These are phyloP conservation scores for Parietaria judaica DNA, from an alignment of 306 rosid genomes.

Conservation along the genomic window DNA sequence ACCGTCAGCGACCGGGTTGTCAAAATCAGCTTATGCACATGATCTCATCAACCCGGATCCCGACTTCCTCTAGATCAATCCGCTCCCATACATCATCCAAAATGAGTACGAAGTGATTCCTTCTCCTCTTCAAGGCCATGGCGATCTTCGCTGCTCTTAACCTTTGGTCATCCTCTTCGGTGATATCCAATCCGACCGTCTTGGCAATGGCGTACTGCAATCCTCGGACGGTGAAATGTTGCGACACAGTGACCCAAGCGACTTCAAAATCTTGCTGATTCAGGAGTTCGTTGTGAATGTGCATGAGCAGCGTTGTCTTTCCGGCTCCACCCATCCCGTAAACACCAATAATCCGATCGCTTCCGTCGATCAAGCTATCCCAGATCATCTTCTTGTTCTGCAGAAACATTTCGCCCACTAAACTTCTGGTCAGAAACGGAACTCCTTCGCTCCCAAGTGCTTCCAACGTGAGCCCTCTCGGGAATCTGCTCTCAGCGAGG, in stretches of 20 bases:
- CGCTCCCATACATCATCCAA: constrained; percentile 32
- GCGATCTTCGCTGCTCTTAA: constrained; percentile 13
- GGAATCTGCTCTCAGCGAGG: constrained; percentile 16
- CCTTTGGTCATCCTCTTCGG: constrained; percentile 10
- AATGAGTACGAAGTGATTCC: constrained; percentile 1
- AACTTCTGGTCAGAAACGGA: constrained; percentile 12
- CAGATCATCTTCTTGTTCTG: too few relatives aligned
- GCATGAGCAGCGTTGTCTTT: constrained; percentile 3
- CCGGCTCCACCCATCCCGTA: constrained; percentile 29
- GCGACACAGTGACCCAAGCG: constrained; percentile 17
- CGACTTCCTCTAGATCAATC: constrained; percentile 18
- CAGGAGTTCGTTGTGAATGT: too few relatives aligned
- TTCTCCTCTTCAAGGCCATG: constrained; percentile 4
- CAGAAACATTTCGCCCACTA: constrained; percentile 7
- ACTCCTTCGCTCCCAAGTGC: constrained; percentile 9
- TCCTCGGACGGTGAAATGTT: constrained; percentile 1
- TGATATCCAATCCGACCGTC: constrained; percentile 12
- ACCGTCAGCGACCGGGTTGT: constrained; percentile 19
- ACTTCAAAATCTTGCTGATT: too few relatives aligned
- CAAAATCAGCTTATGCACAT: constrained; percentile 21
- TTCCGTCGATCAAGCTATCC: too few relatives aligned
- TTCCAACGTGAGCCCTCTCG: constrained; percentile 1
- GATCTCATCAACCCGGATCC: constrained; percentile 6
- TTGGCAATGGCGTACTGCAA: constrained; percentile 20
- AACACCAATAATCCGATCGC: too few relatives aligned